A percentile compares a stretch with the other conserved stretches of the same genome.
Evolutionary conservation across 768 basidiomycete species (phyloP).

Genomic region (Mycena polygramma): DNA sequence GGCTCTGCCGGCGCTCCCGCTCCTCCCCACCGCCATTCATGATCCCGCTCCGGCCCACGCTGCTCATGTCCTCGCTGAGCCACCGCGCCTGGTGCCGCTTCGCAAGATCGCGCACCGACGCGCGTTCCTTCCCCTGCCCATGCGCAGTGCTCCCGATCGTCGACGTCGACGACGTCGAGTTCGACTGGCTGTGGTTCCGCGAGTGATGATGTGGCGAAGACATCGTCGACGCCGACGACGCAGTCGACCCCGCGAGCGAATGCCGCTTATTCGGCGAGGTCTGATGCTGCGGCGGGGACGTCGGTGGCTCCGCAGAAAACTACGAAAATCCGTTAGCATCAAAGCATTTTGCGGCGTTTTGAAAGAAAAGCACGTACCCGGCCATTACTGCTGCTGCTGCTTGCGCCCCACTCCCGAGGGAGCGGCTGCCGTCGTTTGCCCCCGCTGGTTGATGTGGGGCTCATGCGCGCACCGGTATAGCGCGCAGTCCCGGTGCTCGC

Average conservation of each 20-base stretch:
- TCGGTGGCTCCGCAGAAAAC: conserved; percentile 32
- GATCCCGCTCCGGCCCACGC: neutral
- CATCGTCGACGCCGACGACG: conserved; percentile 9
- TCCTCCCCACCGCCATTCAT: conserved; percentile 3
- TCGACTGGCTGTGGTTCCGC: conserved; percentile 43
- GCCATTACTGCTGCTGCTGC: conserved; percentile 21
- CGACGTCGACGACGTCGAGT: conserved; percentile 35
- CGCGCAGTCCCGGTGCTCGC: conserved; percentile 32
- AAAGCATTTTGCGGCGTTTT: too few relatives aligned
- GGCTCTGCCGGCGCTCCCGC: conserved; percentile 65
- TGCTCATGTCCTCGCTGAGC: conserved; percentile 62
- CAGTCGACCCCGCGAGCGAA: conserved; percentile 43
- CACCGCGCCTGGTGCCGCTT: conserved; percentile 66
- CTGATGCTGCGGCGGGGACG: conserved; percentile 33
- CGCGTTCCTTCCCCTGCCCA: conserved; percentile 40
- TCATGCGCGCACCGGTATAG: conserved; percentile 44
- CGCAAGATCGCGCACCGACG: conserved; percentile 62
- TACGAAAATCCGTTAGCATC: neutral
- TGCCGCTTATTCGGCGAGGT: conserved; percentile 37
- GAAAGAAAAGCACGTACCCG: conserved; percentile 20
- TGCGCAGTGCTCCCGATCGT: conserved; percentile 34
- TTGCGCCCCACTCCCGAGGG: conserved; percentile 57
- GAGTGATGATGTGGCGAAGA: neutral
- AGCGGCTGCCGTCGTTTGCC: conserved; percentile 54
- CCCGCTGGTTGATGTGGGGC: conserved; percentile 22